phyloP scores from a whole-genome alignment of 2,329 filamentous ascomycete genomes.

The Fusarium pilosicola region DNA sequence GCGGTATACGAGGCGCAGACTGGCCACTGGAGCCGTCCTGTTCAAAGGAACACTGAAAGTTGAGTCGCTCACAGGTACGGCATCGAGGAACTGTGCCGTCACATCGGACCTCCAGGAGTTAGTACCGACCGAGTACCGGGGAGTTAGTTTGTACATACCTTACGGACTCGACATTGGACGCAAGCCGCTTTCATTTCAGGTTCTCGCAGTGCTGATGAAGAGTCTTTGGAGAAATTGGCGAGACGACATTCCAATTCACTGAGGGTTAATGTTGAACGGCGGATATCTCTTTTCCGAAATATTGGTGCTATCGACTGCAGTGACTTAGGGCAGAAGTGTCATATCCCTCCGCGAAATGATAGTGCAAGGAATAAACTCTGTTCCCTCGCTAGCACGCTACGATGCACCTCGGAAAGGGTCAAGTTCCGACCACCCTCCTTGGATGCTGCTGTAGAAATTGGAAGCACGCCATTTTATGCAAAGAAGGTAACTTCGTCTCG shows the following conservation, averaged over 20 bases:
- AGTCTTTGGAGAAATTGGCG: not conserved
- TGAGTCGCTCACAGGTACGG: constrained; percentile 41
- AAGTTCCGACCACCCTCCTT: not conserved
- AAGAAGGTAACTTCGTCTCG: constrained; percentile 1
- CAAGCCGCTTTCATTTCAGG: constrained; percentile 42
- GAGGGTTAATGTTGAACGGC: not conserved
- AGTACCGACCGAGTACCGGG: constrained; percentile 40
- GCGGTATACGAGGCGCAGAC: constrained; percentile 39
- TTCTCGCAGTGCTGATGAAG: not conserved
- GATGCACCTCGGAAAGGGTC: not conserved
- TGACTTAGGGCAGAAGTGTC: not conserved
- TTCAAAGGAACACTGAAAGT: constrained; percentile 44
- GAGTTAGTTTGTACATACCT: constrained; percentile 27
- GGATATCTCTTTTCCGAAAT: not conserved
- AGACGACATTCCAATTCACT: not conserved
- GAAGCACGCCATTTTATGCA: constrained; percentile 36
- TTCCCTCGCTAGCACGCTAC: not conserved
- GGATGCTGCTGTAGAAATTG: not conserved
- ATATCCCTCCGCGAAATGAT: not conserved
- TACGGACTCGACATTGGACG: constrained; percentile 44
- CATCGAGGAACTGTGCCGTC: constrained; percentile 41
- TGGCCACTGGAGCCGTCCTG: constrained; percentile 40
- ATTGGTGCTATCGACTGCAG: not conserved
- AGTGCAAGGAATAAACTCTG: not conserved
- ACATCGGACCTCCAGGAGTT: constrained; percentile 45